Percentiles rank a stretch among this genome's conserved stretches.
These are phyloP conservation scores for Dendrobium catenatum DNA, from an alignment of 106 monocot genomes.

Conservation along the genomic window DNA sequence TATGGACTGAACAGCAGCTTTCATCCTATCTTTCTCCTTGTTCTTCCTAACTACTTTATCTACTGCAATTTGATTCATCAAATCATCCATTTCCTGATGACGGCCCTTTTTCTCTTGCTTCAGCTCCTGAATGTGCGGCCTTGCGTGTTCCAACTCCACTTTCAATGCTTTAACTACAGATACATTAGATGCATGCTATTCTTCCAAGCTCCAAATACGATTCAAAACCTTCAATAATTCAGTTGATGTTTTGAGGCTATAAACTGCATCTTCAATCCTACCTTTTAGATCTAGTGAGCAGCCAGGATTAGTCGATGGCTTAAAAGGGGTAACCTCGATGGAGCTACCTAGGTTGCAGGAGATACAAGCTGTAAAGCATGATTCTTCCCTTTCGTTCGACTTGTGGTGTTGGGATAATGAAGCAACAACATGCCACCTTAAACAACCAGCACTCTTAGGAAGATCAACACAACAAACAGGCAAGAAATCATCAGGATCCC, in stretches of 20 bases:
- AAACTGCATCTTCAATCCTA: constrained; percentile 34
- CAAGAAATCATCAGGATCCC: neutral
- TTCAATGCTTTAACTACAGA: constrained; percentile 60
- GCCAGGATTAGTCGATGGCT: constrained; percentile 43
- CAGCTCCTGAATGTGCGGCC: constrained; percentile 41
- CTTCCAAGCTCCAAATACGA: constrained; percentile 90
- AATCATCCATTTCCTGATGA: constrained; percentile 45
- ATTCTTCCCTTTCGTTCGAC: constrained; percentile 16
- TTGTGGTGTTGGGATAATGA: constrained; percentile 36
- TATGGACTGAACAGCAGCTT: constrained; percentile 44
- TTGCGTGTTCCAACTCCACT: constrained; percentile 59
- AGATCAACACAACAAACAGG: neutral
- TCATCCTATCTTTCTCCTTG: constrained; percentile 55
- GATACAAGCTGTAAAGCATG: constrained; percentile 32
- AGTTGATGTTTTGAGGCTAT: constrained; percentile 68
- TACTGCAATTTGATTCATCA: constrained; percentile 52
- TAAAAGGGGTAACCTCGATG: constrained; percentile 55
- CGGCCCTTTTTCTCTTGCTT: constrained; percentile 39
- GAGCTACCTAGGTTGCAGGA: constrained; percentile 58
- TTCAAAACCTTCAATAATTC: constrained; percentile 87
- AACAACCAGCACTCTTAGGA: constrained; percentile 29
- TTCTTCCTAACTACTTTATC: constrained; percentile 45
- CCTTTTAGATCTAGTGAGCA: constrained; percentile 53
- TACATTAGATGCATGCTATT: constrained; percentile 55
- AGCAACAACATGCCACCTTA: constrained; percentile 31